Evolutionary conservation across 2,329 filamentous ascomycete species (phyloP).

Genomic region (Penicillium sp.): DNA sequence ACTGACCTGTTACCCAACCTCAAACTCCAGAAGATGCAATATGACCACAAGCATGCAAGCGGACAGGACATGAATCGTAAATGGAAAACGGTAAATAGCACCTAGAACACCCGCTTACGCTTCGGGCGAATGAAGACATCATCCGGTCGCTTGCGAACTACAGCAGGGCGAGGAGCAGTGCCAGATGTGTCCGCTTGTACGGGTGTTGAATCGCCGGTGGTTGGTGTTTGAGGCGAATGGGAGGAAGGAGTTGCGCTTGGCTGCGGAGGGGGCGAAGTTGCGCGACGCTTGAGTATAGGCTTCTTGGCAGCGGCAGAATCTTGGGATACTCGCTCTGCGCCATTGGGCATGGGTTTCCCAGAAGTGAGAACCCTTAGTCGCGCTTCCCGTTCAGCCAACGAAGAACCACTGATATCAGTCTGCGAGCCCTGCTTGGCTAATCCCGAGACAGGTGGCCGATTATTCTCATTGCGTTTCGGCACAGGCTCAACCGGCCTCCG

Average conservation of each 20-base stretch:
- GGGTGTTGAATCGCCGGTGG: not conserved
- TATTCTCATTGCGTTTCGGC: conserved; percentile 10
- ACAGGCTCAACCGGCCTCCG: conserved; percentile 26
- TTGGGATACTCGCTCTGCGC: conserved; percentile 1
- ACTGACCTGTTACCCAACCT: not conserved
- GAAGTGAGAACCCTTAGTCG: conserved; percentile 24
- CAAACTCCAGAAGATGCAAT: conserved; percentile 1
- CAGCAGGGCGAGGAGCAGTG: conserved; percentile 14
- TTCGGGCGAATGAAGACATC: conserved; percentile 34
- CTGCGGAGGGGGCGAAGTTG: conserved; percentile 8
- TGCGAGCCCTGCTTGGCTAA: conserved; percentile 6
- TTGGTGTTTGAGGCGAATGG: not conserved
- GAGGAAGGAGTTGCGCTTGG: not conserved
- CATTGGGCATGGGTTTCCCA: conserved; percentile 17
- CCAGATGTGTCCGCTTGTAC: not conserved
- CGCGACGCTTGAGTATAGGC: conserved; percentile 10
- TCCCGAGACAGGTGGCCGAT: conserved; percentile 15
- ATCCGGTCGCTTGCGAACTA: conserved; percentile 30
- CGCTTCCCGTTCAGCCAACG: conserved; percentile 15
- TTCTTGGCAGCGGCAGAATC: conserved; percentile 2
- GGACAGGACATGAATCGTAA: not conserved
- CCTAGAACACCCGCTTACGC: conserved; percentile 1
- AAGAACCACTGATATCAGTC: conserved; percentile 1
- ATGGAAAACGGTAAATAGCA: not conserved
- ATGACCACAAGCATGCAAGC: not conserved